These are phyloP conservation scores for Kuraishia floccosa DNA, from an alignment of 805 yeast genomes.

Conservation along the genomic window DNA sequence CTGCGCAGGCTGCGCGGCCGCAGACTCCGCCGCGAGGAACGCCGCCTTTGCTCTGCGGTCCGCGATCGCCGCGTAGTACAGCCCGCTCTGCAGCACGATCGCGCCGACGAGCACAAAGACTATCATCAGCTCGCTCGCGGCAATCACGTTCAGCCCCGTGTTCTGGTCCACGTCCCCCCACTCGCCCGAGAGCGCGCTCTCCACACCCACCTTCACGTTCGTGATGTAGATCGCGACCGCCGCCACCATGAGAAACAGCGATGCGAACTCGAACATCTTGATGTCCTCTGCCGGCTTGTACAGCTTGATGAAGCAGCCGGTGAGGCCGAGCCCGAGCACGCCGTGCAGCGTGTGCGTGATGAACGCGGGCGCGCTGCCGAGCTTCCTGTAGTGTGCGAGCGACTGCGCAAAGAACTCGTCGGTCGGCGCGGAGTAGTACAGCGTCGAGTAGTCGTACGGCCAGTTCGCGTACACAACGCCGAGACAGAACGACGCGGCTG, in stretches of 20 bases:
- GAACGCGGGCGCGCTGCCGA: slow-evolving; percentile 55
- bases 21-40: slow-evolving; percentile 12
- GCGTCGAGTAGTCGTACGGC: slow-evolving; percentile 69
- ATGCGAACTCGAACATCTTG: slow-evolving; percentile 82
- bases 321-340: slow-evolving; percentile 51
- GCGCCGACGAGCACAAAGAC: slow-evolving; percentile 66
- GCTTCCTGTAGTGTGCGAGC: slow-evolving; percentile 58
- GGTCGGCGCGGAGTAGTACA: slow-evolving; percentile 49
- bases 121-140: slow-evolving; percentile 76
- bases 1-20: slow-evolving; percentile 1
- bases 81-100: slow-evolving; percentile 76
- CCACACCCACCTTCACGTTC: slow-evolving; percentile 72
- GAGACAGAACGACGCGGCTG: slow-evolving; percentile 60
- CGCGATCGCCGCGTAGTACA: slow-evolving; percentile 57
- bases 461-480: slow-evolving; percentile 73
- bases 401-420: slow-evolving; percentile 48
- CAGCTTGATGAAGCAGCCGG: slow-evolving; percentile 66
- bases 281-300: slow-evolving; percentile 82
- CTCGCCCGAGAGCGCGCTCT: slow-evolving; percentile 53
- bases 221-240: slow-evolving; percentile 75
- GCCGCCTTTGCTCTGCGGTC: slow-evolving; percentile 14
- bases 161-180: slow-evolving; percentile 92
- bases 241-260: slow-evolving; percentile 61
- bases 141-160: slow-evolving; percentile 85
- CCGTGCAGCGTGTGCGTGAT: slow-evolving; percentile 54